Evolutionary conservation across 805 yeast species (phyloP), one percentile per base, ranked within the genome.

Genomic region (Allodekkera sacchari): DNA sequence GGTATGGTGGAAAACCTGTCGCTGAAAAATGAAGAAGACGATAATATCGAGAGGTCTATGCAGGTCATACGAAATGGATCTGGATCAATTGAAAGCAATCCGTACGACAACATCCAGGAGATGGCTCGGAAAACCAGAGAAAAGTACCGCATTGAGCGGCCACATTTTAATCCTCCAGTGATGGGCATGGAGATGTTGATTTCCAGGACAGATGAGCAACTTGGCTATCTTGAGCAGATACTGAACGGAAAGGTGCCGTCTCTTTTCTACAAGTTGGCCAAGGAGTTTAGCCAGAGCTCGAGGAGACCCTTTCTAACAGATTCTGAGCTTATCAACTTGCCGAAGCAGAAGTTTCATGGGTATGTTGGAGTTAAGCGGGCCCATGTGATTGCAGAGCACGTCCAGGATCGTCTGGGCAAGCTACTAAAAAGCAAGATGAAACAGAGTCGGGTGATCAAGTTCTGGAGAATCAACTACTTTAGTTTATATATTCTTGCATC

Each of bases 361-460:
- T 80, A 65, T 45, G 66, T 67, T 38, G 89, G 88, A 0, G 50
- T 69, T 21, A 63, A 61, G 38, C 58, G 88, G 33, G 82, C 78
- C 39, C 55, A 65, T 34, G 48, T 59, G 11, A 62, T 79, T 2
- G 66, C 78, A 1, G 47, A 56, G 18, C 41, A 59, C 25, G 66
- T 80, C 23, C 28, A 10, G 14, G 45, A 50, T 2, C 38, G 45
- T 9, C 64, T 53, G 32, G 47, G 50, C 16, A 32, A 43, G 1
- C 47, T 57, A 18, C 39, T 77, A 3, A 35, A 39, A 5, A 32
- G 37, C 18, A 42, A 50, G 26, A 35, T 31, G 4, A 50, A 42
- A 31, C 53, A 40, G 3, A 71, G 71, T 41, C 53, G 58, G 14
- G 71, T 75, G 1, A 50, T 79, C 6, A 53, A 58, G 27, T 80